These are phyloP conservation scores for Xylona heveae DNA, from an alignment of 495 filamentous ascomycete genomes.

Conservation along the genomic window DNA sequence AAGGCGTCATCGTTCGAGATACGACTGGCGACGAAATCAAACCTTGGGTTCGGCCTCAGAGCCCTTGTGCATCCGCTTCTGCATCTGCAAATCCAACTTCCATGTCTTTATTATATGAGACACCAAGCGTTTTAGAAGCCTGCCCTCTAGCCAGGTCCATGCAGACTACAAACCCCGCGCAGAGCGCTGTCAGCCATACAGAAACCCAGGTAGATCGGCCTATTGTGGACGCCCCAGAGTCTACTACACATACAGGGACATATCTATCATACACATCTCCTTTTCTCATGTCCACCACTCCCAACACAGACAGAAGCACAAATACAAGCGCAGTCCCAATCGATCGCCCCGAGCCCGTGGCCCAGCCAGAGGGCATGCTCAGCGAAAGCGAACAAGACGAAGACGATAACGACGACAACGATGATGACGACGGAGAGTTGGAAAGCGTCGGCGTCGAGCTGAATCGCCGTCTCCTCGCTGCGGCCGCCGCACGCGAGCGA, in stretches of 20 bases:
- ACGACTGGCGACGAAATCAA: constrained; percentile 53
- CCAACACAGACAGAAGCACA: background rate
- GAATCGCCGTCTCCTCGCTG: constrained; percentile 50
- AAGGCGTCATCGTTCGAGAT: constrained; percentile 48
- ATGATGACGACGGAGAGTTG: constrained; percentile 44
- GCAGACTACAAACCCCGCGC: background rate
- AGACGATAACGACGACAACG: constrained; percentile 24
- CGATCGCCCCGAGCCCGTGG: constrained; percentile 9
- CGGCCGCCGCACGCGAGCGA: constrained; percentile 38
- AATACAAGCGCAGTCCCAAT: constrained; percentile 3
- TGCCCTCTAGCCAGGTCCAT: no score
- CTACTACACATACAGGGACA: background rate
- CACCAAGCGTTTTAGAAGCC: constrained; percentile 15
- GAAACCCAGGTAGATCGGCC: constrained; percentile 11
- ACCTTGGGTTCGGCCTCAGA: constrained; percentile 26
- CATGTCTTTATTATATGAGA: constrained; percentile 16
- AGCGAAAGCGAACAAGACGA: constrained; percentile 10
- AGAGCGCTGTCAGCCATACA: background rate
- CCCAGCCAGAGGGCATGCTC: constrained; percentile 5
- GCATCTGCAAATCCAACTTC: constrained; percentile 14
- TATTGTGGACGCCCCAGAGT: constrained; percentile 10
- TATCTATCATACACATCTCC: no score
- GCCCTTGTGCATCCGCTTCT: constrained; percentile 18
- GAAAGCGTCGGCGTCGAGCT: constrained; percentile 52
- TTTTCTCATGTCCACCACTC: background rate